Conservation (phyloP, 2,329 filamentous ascomycete genomes). For the Trichophaea hybrida region DNA sequence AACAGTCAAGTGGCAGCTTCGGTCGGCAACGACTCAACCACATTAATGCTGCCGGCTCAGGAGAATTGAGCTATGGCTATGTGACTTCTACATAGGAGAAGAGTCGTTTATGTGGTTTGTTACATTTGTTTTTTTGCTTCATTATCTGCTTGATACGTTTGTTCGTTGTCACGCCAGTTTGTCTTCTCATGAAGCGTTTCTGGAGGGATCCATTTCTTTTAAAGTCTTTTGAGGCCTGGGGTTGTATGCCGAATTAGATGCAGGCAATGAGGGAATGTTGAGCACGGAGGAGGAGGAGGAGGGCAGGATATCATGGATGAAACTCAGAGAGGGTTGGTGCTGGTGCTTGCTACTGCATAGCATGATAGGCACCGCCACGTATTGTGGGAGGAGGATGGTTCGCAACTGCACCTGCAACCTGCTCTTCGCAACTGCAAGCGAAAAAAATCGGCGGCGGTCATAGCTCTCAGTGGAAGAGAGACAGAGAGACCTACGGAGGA, state of each 20-base stretch:
- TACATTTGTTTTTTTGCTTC: not conserved
- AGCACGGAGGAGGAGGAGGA: not conserved
- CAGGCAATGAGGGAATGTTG: not conserved
- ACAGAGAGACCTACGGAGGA: not conserved
- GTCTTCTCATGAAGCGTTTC: not conserved
- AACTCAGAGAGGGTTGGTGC: not conserved
- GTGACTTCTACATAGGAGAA: no score
- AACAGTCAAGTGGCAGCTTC: not conserved
- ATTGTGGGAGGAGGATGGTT: not conserved
- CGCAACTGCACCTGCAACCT: not conserved
- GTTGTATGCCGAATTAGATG: conserved; percentile 2
- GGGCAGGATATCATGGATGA: not conserved
- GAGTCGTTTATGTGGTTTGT: not conserved
- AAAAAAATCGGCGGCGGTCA: not conserved
- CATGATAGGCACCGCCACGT: not conserved
- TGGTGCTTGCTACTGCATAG: not conserved
- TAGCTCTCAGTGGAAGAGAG: not conserved
- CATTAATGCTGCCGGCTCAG: no score
- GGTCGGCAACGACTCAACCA: not conserved
- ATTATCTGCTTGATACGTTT: not conserved
- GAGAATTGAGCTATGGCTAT: no score
- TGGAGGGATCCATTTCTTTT: not conserved
- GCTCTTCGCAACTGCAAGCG: not conserved
- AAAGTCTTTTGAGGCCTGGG: not conserved
- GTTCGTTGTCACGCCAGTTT: not conserved